These are phyloP conservation scores for Leptographium flavum DNA, from an alignment of 2,329 filamentous ascomycete genomes.

Conservation along the genomic window DNA sequence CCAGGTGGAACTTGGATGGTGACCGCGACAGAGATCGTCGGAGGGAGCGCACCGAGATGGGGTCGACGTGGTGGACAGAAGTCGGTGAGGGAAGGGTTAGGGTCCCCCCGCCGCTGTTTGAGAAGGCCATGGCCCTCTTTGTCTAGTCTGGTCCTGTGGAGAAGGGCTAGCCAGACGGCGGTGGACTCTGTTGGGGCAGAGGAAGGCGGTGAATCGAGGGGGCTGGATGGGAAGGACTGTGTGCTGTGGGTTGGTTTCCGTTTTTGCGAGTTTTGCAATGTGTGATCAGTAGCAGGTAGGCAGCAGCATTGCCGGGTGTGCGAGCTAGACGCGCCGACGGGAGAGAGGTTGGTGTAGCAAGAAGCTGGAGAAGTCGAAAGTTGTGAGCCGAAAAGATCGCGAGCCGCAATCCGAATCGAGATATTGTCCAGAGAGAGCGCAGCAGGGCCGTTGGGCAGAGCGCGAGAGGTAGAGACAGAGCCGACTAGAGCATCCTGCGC, in stretches of 20 bases:
- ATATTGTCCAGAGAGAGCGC: neutral
- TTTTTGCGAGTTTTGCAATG: neutral
- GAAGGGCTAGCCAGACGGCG: neutral
- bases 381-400: neutral
- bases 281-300: constrained; percentile 1
- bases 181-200: too few relatives aligned
- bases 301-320: constrained; percentile 2
- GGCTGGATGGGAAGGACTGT: too few relatives aligned
- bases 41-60: constrained; percentile 62
- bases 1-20: constrained; percentile 74
- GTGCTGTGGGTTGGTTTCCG: too few relatives aligned
- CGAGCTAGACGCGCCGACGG: neutral
- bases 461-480: neutral
- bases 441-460: neutral
- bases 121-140: constrained; percentile 37
- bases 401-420: too few relatives aligned
- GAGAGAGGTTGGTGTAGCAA: too few relatives aligned
- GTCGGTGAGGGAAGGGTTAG: constrained; percentile 80
- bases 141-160: neutral
- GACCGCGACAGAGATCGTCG: constrained; percentile 82
- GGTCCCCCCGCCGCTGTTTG: constrained; percentile 53
- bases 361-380: neutral
- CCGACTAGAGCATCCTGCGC: neutral
- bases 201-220: too few relatives aligned
- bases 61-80: constrained; percentile 67